Conservation (phyloP, 2,329 filamentous ascomycete genomes). For the Trichoderma lentiforme region DNA sequence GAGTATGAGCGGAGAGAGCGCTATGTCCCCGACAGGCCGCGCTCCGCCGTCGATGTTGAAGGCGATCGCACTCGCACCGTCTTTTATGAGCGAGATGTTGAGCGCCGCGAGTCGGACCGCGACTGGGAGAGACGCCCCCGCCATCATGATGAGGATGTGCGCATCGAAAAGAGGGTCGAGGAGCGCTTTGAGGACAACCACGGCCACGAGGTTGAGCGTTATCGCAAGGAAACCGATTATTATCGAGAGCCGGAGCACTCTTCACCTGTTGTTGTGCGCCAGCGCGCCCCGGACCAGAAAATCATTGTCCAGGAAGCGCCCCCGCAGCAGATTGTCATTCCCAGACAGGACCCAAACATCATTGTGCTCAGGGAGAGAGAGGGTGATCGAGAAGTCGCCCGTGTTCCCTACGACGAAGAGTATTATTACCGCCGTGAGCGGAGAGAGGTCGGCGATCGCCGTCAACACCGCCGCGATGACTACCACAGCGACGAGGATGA, state of each 20-base stretch:
- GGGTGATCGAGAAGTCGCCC: slow-evolving; percentile 34
- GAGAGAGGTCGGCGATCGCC: slow-evolving; percentile 39
- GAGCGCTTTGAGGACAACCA: slow-evolving; percentile 46
- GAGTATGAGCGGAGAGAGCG: slow-evolving; percentile 41
- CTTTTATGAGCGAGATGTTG: slow-evolving; percentile 46
- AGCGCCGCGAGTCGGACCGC: slow-evolving; percentile 35
- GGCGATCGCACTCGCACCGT: slow-evolving; percentile 38
- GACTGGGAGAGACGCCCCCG: slow-evolving; percentile 45
- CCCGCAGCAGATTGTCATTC: slow-evolving; percentile 50
- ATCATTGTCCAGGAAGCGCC: slow-evolving; percentile 60
- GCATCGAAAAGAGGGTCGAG: slow-evolving; percentile 52
- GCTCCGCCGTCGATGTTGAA: slow-evolving; percentile 47
- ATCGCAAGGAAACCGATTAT: slow-evolving; percentile 61
- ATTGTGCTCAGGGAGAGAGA: slow-evolving; percentile 45
- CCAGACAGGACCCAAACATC: slow-evolving; percentile 43
- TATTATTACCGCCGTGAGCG: slow-evolving; percentile 51
- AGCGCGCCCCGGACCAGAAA: slow-evolving; percentile 54
- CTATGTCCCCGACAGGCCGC: slow-evolving; percentile 47
- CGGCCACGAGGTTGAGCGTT: slow-evolving; percentile 54
- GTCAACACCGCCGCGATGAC: slow-evolving; percentile 41
- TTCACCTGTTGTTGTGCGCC: slow-evolving; percentile 55
- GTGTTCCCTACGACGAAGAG: slow-evolving; percentile 42
- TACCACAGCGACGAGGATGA: slow-evolving; percentile 47
- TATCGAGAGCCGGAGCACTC: slow-evolving; percentile 52
- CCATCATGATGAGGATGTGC: slow-evolving; percentile 49